Conservation (phyloP, 257 asterid genomes). For the Cinchona pubescens region DNA sequence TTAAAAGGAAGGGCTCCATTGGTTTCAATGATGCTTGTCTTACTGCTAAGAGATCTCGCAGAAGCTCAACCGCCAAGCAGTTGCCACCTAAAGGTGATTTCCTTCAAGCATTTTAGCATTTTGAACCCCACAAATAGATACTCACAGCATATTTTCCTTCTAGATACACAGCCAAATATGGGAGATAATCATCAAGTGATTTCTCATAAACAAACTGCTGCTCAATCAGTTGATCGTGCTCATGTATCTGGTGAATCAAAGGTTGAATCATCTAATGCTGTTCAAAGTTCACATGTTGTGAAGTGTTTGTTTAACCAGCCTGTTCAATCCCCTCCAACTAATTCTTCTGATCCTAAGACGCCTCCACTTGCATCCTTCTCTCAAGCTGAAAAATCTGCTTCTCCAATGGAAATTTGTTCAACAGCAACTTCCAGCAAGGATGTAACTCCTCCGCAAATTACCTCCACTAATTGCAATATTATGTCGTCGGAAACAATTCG, state of each 20-base stretch:
- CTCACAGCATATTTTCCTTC: background rate
- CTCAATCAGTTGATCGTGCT: constrained; percentile 29
- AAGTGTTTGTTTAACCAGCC: constrained; percentile 77
- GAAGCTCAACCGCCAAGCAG: constrained; percentile 24
- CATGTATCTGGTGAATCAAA: constrained; percentile 29
- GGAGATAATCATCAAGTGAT: constrained; percentile 29
- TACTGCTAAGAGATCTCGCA: constrained; percentile 56
- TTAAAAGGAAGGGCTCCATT: constrained; percentile 57
- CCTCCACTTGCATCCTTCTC: constrained; percentile 69
- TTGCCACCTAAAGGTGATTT: constrained; percentile 47
- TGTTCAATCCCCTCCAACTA: constrained; percentile 50
- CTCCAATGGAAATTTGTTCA: constrained; percentile 50
- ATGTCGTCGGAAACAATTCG: constrained; percentile 75
- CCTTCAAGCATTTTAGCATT: background rate
- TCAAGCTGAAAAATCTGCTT: constrained; percentile 51
- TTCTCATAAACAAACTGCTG: constrained; percentile 19
- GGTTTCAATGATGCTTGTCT: constrained; percentile 30
- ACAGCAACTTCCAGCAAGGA: constrained; percentile 49
- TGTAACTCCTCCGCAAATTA: constrained; percentile 43
- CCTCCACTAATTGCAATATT: constrained; percentile 72
- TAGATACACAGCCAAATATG: constrained; percentile 29
- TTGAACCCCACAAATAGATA: constrained; percentile 7
- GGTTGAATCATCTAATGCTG: constrained; percentile 48
- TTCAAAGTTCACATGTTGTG: constrained; percentile 35
- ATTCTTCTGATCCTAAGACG: constrained; percentile 70